phyloP scores from a whole-genome alignment of 345 rosid species.

The Kernera saxatilis region DNA sequence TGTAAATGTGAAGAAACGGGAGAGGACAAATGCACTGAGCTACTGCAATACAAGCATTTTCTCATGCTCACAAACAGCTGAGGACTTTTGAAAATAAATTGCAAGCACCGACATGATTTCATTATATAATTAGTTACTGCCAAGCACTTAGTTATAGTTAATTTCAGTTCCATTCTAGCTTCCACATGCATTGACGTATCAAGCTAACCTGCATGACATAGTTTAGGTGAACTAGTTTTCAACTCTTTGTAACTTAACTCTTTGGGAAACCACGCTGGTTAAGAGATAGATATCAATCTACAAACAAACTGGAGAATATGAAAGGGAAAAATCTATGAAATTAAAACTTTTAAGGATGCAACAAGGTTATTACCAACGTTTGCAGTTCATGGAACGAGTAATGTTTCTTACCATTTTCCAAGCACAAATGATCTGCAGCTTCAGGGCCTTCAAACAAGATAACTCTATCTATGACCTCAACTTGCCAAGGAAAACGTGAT shows the following conservation, averaged over 20 bases:
- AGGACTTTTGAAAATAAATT: not conserved
- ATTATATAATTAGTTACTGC: not conserved
- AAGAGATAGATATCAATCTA: slow-evolving; percentile 3
- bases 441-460: slow-evolving; percentile 82
- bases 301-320: slow-evolving; percentile 3
- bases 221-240: slow-evolving; percentile 5
- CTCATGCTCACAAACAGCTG: slow-evolving; percentile 15
- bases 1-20: not conserved
- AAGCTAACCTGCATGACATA: not conserved
- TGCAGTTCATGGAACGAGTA: not conserved
- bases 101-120: not conserved
- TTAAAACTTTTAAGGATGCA: not conserved
- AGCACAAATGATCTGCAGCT: slow-evolving; percentile 73
- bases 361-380: slow-evolving; percentile 1
- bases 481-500: slow-evolving; percentile 58
- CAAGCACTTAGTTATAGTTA: slow-evolving; percentile 4
- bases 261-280: not conserved
- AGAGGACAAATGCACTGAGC: not conserved
- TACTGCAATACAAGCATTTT: slow-evolving; percentile 1
- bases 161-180: slow-evolving; percentile 2
- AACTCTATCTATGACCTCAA: slow-evolving; percentile 83
- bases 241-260: not conserved
- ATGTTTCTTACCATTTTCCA: slow-evolving; percentile 73
- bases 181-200: slow-evolving; percentile 4
- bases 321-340: not conserved